phyloP scores from a whole-genome alignment of 2,329 filamentous ascomycete species.

The Ophiostoma perfectum region DNA sequence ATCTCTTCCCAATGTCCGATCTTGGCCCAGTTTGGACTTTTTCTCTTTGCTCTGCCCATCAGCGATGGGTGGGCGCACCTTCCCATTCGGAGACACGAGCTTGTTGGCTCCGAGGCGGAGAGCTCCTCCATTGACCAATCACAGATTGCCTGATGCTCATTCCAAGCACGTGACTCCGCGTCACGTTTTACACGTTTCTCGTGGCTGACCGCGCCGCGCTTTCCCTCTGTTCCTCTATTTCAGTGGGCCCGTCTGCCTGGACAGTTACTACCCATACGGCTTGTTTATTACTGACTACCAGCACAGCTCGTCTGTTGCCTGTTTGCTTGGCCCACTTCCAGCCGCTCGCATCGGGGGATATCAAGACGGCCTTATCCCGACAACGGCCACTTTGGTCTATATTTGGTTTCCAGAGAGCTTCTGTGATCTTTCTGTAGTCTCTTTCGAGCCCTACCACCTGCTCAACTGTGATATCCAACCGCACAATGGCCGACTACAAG shows the following conservation, averaged over 20 bases:
- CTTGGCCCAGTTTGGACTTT: not conserved
- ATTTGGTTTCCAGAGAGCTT: not conserved
- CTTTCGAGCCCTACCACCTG: too few species aligned
- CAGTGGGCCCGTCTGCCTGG: constrained; percentile 3
- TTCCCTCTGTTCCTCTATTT: not conserved
- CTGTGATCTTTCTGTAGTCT: not conserved
- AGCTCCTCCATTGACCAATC: constrained; percentile 22
- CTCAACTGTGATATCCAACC: too few species aligned
- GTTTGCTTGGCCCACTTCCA: constrained; percentile 5
- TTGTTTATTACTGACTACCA: not conserved
- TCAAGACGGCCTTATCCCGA: not conserved
- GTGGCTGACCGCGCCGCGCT: constrained; percentile 15
- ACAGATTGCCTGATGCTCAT: constrained; percentile 6
- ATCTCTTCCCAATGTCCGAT: constrained; percentile 10
- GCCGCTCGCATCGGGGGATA: not conserved
- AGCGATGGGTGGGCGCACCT: constrained; percentile 7
- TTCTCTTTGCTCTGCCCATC: constrained; percentile 11
- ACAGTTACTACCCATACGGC: not conserved
- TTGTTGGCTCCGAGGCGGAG: constrained; percentile 13
- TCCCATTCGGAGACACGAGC: constrained; percentile 23
- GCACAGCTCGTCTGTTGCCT: not conserved
- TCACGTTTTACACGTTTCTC: constrained; percentile 4
- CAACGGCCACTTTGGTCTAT: not conserved
- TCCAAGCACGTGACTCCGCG: constrained; percentile 21
- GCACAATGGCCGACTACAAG: constrained; percentile 31